A percentile compares a stretch with the other conserved stretches of the same genome.
phyloP scores from a whole-genome alignment of 2,329 filamentous ascomycete genomes.

The Epichloe typhina region DNA sequence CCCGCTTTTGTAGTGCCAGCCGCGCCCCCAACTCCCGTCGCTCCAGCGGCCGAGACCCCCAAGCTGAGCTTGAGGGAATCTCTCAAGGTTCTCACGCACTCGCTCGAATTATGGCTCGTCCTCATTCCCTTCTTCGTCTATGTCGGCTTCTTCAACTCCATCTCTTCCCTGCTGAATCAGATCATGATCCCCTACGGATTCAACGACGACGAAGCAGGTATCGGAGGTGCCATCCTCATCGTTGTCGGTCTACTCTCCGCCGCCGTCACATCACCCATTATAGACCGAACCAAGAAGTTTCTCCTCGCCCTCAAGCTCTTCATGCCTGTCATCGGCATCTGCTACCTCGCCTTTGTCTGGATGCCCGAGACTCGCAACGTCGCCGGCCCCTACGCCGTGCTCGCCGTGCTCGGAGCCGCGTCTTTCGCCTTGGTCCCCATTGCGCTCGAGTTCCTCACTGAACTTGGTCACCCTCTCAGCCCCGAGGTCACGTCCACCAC shows the following conservation, averaged over 20 bases:
- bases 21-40: conserved; percentile 62
- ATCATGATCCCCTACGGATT: conserved; percentile 80
- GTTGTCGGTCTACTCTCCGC: conserved; percentile 69
- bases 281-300: conserved; percentile 76
- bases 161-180: conserved; percentile 80
- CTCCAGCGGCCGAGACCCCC: conserved; percentile 48
- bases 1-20: conserved; percentile 74
- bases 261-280: conserved; percentile 65
- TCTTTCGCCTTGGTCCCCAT: conserved; percentile 73
- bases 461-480: conserved; percentile 74
- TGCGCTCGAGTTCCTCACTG: conserved; percentile 73
- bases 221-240: conserved; percentile 81
- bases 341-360: conserved; percentile 70
- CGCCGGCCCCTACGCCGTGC: conserved; percentile 60
- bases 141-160: conserved; percentile 86
- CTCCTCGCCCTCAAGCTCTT: conserved; percentile 58
- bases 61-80: conserved; percentile 41
- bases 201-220: conserved; percentile 71
- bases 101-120: conserved; percentile 66
- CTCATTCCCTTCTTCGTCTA: conserved; percentile 71
- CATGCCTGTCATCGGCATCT: conserved; percentile 59
- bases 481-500: conserved; percentile 76
- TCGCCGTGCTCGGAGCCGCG: conserved; percentile 64
- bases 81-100: conserved; percentile 36
- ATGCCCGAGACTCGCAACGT: conserved; percentile 50